These are phyloP conservation scores for Penicillium soppii DNA, from an alignment of 495 filamentous ascomycete species.

Conservation along the genomic window DNA sequence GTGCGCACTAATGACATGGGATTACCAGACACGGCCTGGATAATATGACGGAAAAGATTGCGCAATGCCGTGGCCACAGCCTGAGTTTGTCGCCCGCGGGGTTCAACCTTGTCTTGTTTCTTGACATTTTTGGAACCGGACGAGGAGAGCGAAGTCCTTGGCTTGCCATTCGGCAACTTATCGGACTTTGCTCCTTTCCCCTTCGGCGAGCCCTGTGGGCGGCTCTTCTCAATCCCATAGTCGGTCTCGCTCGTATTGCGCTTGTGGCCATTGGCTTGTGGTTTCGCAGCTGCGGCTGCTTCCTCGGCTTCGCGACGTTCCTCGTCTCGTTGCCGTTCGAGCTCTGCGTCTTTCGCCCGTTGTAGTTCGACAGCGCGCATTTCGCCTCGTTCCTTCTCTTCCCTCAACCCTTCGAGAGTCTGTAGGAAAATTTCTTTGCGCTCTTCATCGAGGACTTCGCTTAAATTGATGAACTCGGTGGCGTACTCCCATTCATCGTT, in stretches of 20 bases:
- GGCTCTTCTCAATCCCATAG: slow-evolving; percentile 52
- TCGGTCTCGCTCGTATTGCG: slow-evolving; percentile 53
- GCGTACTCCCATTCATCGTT: slow-evolving; percentile 97
- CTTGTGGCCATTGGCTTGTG: slow-evolving; percentile 50
- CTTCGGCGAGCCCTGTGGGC: slow-evolving; percentile 35
- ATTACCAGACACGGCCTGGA: slow-evolving; percentile 63
- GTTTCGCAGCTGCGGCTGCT: slow-evolving; percentile 35
- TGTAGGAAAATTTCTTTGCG: slow-evolving; percentile 81
- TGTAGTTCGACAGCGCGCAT: slow-evolving; percentile 60
- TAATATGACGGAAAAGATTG: slow-evolving; percentile 61
- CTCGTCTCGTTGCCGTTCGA: slow-evolving; percentile 55
- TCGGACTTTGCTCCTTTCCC: slow-evolving; percentile 32
- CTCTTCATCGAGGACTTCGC: slow-evolving; percentile 86
- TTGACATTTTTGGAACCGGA: slow-evolving; percentile 39
- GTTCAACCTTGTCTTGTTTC: slow-evolving; percentile 37
- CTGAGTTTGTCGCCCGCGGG: slow-evolving; percentile 30
- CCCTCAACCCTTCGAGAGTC: slow-evolving; percentile 56
- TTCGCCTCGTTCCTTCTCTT: slow-evolving; percentile 74
- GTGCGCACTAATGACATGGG: slow-evolving; percentile 73
- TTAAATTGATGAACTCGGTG: slow-evolving; percentile 79
- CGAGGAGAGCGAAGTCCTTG: slow-evolving; percentile 33
- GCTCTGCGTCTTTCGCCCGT: slow-evolving; percentile 61
- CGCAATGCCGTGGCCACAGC: slow-evolving; percentile 52
- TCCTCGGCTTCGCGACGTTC: slow-evolving; percentile 62
- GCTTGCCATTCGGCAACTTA: slow-evolving; percentile 29